These are phyloP conservation scores for Penicillium psychrosexuale DNA, from an alignment of 2,329 filamentous ascomycete species.

Conservation along the genomic window DNA sequence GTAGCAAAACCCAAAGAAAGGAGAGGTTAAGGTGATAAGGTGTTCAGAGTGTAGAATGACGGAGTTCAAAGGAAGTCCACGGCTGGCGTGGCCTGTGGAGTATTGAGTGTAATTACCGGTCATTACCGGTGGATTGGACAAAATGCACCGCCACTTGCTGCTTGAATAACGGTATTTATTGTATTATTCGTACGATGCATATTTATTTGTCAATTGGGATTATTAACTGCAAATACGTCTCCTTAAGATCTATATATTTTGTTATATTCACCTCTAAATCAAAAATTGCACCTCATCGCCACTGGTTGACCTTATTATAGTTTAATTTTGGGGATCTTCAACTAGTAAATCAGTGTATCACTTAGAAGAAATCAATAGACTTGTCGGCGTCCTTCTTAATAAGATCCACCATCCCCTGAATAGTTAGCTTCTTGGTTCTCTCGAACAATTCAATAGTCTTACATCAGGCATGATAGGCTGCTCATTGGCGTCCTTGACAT, in stretches of 20 bases:
- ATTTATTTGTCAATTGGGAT: too few species aligned
- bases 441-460: conserved; percentile 30
- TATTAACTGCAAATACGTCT: too few species aligned
- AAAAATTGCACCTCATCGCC: background rate
- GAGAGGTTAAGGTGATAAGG: conserved; percentile 1
- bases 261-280: background rate
- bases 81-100: conserved; percentile 18
- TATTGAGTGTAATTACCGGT: background rate
- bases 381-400: conserved; percentile 95
- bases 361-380: conserved; percentile 76
- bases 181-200: background rate
- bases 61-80: conserved; percentile 7
- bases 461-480: conserved; percentile 90
- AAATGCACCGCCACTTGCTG: background rate
- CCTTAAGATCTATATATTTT: background rate
- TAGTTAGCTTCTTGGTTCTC: conserved; percentile 18
- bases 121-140: background rate
- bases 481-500: conserved; percentile 72
- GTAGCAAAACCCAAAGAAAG: background rate
- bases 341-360: background rate
- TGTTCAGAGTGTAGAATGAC: conserved; percentile 11
- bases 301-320: conserved; percentile 2
- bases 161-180: background rate
- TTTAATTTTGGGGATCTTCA: background rate
- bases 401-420: conserved; percentile 86